A percentile compares a stretch with the other conserved stretches of the same genome.
Evolutionary conservation across 352 stramenopile species (phyloP).

Genomic region (Pythium aphanidermatum): DNA sequence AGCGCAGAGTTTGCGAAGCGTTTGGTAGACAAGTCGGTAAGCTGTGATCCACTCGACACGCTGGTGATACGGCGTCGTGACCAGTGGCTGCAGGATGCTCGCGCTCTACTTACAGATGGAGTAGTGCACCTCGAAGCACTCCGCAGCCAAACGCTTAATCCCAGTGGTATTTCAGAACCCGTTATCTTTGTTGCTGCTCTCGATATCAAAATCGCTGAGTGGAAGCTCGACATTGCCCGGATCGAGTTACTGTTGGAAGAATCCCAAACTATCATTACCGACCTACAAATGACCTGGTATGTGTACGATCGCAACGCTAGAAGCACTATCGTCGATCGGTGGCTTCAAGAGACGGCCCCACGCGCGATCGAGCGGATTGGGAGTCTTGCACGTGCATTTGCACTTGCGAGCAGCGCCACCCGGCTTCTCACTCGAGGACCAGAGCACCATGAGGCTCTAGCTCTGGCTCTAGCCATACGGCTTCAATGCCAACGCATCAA

Average conservation of each 20-base stretch:
- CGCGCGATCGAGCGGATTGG: slow-evolving; percentile 5
- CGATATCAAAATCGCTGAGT: slow-evolving; percentile 24
- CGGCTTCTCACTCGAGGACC: not conserved
- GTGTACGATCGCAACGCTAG: slow-evolving; percentile 36
- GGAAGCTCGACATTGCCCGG: slow-evolving; percentile 31
- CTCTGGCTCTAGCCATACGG: slow-evolving; percentile 21
- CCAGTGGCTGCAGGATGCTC: slow-evolving; percentile 3
- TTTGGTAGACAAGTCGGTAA: not conserved
- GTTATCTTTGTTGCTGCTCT: slow-evolving; percentile 6
- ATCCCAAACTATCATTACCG: slow-evolving; percentile 20
- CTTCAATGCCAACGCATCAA: slow-evolving; percentile 39
- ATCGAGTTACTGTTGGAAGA: slow-evolving; percentile 32
- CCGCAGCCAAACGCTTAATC: slow-evolving; percentile 1
- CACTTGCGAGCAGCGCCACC: not conserved
- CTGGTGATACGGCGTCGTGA: not conserved
- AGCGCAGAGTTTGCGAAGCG: slow-evolving; percentile 1
- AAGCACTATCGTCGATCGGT: slow-evolving; percentile 60
- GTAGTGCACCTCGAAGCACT: slow-evolving; percentile 2
- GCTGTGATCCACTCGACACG: no score
- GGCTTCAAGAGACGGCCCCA: slow-evolving; percentile 43
- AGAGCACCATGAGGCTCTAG: slow-evolving; percentile 15
- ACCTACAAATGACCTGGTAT: slow-evolving; percentile 70
- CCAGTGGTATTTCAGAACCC: not conserved
- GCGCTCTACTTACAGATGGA: not conserved
- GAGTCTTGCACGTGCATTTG: slow-evolving; percentile 2